These are phyloP conservation scores for Sanghuangporus weigelae DNA, from an alignment of 1,284 basidiomycete species.

Conservation along the genomic window DNA sequence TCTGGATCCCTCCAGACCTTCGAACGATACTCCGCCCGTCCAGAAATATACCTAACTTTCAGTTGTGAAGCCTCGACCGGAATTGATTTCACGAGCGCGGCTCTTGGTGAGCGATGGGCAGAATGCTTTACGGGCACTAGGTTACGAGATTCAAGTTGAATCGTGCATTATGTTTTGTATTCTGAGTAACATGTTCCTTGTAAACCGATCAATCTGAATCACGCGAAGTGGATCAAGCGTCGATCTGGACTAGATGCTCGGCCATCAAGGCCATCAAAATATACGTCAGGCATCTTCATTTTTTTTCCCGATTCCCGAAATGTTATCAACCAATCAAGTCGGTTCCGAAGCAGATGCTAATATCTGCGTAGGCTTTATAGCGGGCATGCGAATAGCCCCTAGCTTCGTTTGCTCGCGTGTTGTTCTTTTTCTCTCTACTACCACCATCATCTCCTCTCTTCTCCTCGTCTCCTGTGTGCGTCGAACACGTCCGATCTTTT, in stretches of 20 bases:
- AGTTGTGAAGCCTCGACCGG: background rate
- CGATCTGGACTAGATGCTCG: background rate
- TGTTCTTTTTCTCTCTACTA: background rate
- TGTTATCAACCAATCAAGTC: background rate
- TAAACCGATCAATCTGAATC: background rate
- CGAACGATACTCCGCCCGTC: background rate
- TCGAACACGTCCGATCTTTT: background rate
- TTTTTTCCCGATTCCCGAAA: background rate
- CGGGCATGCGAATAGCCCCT: background rate
- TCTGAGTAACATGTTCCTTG: background rate
- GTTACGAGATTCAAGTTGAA: too few species aligned
- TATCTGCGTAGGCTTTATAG: background rate
- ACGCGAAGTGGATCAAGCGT: background rate
- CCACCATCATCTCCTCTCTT: background rate
- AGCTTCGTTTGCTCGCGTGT: background rate
- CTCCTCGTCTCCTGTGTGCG: background rate
- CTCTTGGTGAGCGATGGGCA: background rate
- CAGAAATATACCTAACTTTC: background rate
- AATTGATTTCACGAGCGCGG: background rate
- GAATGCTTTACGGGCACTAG: background rate
- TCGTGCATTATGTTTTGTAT: too few species aligned
- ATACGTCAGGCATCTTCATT: background rate
- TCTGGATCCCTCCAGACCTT: slow-evolving; percentile 4
- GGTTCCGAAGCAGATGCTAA: background rate
- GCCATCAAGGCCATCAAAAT: background rate